Evolutionary conservation across 2,329 filamentous ascomycete species (phyloP), one percentile per base, ranked within the genome.

Genomic region (Graphiopsis chlorocephala): DNA sequence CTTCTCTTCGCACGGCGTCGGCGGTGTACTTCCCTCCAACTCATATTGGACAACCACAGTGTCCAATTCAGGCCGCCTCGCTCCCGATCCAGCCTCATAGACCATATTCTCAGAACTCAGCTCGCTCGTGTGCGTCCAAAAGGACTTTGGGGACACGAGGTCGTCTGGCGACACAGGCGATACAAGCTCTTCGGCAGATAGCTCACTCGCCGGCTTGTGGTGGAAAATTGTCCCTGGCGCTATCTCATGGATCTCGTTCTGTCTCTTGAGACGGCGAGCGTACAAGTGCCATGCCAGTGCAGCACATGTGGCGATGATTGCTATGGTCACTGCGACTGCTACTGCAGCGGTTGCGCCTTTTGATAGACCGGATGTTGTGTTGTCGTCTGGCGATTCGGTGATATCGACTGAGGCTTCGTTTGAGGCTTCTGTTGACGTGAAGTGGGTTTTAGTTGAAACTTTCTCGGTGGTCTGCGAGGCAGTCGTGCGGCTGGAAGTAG

Each of bases 101-200:
- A 62, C 48, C 60, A 62, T 62, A 15, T 25, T 55, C 10, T 62
- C 60, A 6, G 47, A 42, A 25, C 60, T 62, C 25, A 62, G 33
- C 33, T 62, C 60, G 10, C 48, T 42, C 26, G 52, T 50, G 14
- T 53, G 60, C 25, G 48, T 55, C 33, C 48, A 53, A 8, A 45
- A 26, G 5, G 31, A 25, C 20, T 53, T 62, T 0, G 58, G 29
- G 2, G 42, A 31, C 28, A 15, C 7, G 4, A 61, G 10, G 38
- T 45, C n/a, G 1, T 20, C 10, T 11, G n/a, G 29, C 29, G 29
- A 8, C 8, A 31, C 29, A 3, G 45, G 50, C 28, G 50, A 31
- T 28, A 29, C 5, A 17, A 62, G 33, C 3, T 53, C 48, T 4
- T 62, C 60, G 15, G 50, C 11, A 4, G 60, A 62, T 2, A 55